A percentile compares a stretch with the other conserved stretches of the same genome.
These are phyloP conservation scores for Boletus barrowsii DNA, from an alignment of 768 basidiomycete genomes.

Conservation along the genomic window DNA sequence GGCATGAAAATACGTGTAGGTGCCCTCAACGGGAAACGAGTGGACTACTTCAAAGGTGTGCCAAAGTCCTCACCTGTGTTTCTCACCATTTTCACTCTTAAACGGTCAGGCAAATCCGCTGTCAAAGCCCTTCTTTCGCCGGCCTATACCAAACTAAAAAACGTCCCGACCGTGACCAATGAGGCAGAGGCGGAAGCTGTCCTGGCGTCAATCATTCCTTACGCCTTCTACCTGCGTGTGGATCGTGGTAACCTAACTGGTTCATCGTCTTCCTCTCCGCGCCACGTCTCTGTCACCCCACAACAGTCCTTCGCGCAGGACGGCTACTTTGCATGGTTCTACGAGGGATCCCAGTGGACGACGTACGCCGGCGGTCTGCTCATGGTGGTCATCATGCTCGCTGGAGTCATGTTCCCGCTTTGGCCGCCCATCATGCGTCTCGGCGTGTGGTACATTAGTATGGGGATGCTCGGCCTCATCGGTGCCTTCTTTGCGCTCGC, in stretches of 20 bases:
- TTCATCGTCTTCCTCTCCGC: conserved; percentile 64
- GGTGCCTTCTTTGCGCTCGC: conserved; percentile 90
- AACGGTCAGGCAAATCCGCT: conserved; percentile 77
- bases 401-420: conserved; percentile 98
- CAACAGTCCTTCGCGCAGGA: conserved; percentile 77
- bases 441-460: conserved; percentile 94
- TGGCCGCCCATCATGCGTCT: conserved; percentile 93
- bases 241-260: conserved; percentile 58
- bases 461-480: conserved; percentile 83
- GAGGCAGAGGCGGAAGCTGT: conserved; percentile 73
- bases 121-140: conserved; percentile 90
- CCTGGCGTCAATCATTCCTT: conserved; percentile 70
- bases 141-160: conserved; percentile 85
- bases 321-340: conserved; percentile 96
- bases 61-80: background rate
- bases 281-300: conserved; percentile 67
- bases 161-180: conserved; percentile 65
- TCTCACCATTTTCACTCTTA: background rate
- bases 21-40: conserved; percentile 87
- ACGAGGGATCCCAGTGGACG: conserved; percentile 90
- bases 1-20: conserved; percentile 90
- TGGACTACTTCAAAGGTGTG: conserved; percentile 98
- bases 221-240: conserved; percentile 90
- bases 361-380: conserved; percentile 86
- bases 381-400: conserved; percentile 93